These are phyloP conservation scores for Begonia fuchsioides DNA, from an alignment of 306 rosid species.

Conservation along the genomic window DNA sequence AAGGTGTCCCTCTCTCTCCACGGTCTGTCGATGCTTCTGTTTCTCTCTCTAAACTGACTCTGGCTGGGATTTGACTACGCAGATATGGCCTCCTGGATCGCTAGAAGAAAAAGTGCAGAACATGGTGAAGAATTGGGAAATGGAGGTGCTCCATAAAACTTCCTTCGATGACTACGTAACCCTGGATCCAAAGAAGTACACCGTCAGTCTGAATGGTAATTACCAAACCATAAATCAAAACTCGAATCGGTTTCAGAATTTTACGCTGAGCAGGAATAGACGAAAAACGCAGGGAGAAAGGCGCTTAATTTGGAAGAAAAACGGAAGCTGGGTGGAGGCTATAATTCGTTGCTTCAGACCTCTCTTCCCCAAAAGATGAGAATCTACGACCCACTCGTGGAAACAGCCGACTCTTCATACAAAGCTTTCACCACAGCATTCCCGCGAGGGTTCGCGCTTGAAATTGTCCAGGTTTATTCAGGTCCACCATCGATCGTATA, in stretches of 20 bases:
- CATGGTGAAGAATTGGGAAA: slow-evolving; percentile 44
- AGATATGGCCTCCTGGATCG: slow-evolving; percentile 59
- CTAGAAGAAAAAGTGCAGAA: slow-evolving; percentile 47
- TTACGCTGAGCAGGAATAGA: no score
- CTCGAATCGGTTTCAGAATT: no score
- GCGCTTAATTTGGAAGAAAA: slow-evolving; percentile 16
- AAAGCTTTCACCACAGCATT: slow-evolving; percentile 32
- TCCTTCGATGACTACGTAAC: slow-evolving; percentile 19
- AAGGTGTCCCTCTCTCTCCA: slow-evolving; percentile 17
- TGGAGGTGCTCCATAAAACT: slow-evolving; percentile 42
- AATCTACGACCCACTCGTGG: slow-evolving; percentile 27
- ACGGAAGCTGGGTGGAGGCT: slow-evolving; percentile 50
- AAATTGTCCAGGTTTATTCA: slow-evolving; percentile 31
- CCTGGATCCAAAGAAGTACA: slow-evolving; percentile 28
- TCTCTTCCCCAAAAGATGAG: slow-evolving; percentile 36
- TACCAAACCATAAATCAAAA: no score
- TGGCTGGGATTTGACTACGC: not conserved
- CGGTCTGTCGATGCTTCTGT: not conserved
- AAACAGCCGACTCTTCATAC: slow-evolving; percentile 36
- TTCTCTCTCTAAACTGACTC: not conserved
- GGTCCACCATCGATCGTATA: slow-evolving; percentile 45
- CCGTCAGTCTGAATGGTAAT: slow-evolving; percentile 41
- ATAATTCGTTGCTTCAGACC: slow-evolving; percentile 35
- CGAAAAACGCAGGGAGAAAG: slow-evolving; percentile 24
- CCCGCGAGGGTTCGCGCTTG: slow-evolving; percentile 57